phyloP scores from a whole-genome alignment of 495 filamentous ascomycete species.

The Daldinia vernicosa region DNA sequence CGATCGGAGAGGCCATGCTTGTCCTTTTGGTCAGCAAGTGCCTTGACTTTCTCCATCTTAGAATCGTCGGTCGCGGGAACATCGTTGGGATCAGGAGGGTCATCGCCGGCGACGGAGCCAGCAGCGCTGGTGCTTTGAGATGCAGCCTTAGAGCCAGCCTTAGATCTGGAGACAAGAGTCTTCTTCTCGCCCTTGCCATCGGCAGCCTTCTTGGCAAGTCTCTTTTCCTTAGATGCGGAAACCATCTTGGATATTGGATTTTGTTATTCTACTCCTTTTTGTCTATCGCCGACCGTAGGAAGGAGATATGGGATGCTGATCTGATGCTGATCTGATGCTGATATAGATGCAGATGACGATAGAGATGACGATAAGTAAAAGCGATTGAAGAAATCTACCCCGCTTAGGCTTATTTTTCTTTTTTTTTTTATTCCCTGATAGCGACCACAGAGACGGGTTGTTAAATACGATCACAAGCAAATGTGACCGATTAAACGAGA shows the following conservation, averaged over 20 bases:
- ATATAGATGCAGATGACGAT: too few relatives aligned
- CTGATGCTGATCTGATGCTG: neutral
- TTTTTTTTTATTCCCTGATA: slow-evolving; percentile 4
- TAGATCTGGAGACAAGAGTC: slow-evolving; percentile 72
- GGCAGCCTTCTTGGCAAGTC: slow-evolving; percentile 92
- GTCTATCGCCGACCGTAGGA: slow-evolving; percentile 21
- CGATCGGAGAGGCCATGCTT: slow-evolving; percentile 95
- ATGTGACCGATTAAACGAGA: slow-evolving; percentile 26
- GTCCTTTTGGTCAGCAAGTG: slow-evolving; percentile 82
- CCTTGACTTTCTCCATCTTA: slow-evolving; percentile 81
- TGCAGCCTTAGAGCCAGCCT: slow-evolving; percentile 69
- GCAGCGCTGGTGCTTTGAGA: slow-evolving; percentile 72
- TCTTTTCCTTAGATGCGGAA: slow-evolving; percentile 97
- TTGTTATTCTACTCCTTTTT: slow-evolving; percentile 14
- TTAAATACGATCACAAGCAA: slow-evolving; percentile 32
- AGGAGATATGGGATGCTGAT: too few relatives aligned
- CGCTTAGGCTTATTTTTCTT: slow-evolving; percentile 29
- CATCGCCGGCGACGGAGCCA: slow-evolving; percentile 74
- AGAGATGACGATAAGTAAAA: slow-evolving; percentile 1
- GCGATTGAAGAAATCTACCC: slow-evolving; percentile 32
- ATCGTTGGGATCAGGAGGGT: slow-evolving; percentile 66
- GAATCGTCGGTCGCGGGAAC: slow-evolving; percentile 73
- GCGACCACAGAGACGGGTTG: slow-evolving; percentile 7
- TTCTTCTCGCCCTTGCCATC: slow-evolving; percentile 76
- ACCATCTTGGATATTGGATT: slow-evolving; percentile 67